Percentiles rank a stretch among this genome's conserved stretches.
Evolutionary conservation across 306 rosid genomes (phyloP).

Genomic region (Canavalia gladiata): DNA sequence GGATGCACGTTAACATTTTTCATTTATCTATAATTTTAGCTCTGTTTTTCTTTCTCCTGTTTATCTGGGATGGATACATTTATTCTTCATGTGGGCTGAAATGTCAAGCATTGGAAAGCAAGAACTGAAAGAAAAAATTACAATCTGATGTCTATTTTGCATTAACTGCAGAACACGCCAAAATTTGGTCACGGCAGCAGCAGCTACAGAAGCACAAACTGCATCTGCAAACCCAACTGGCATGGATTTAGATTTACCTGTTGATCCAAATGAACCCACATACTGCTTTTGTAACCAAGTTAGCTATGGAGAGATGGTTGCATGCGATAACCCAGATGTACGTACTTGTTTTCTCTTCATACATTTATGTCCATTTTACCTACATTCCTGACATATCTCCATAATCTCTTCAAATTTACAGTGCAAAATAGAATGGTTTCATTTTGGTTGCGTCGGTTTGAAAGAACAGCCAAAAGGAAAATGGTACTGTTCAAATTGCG

Average conservation of each 20-base stretch:
- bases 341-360: slow-evolving; percentile 28
- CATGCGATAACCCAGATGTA: slow-evolving; percentile 62
- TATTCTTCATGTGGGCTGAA: slow-evolving; percentile 28
- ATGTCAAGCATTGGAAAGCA: not conserved
- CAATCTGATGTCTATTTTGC: slow-evolving; percentile 35
- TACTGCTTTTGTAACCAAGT: slow-evolving; percentile 69
- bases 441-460: slow-evolving; percentile 65
- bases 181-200: slow-evolving; percentile 44
- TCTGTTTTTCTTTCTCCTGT: not conserved
- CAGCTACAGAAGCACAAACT: slow-evolving; percentile 52
- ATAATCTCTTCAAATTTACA: slow-evolving; percentile 46
- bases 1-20: too few species aligned
- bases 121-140: slow-evolving; percentile 25
- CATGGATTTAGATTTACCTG: slow-evolving; percentile 64
- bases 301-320: slow-evolving; percentile 67
- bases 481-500: slow-evolving; percentile 64
- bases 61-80: not conserved
- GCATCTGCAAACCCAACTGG: slow-evolving; percentile 52
- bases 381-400: slow-evolving; percentile 25
- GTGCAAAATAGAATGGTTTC: slow-evolving; percentile 71
- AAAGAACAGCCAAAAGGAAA: slow-evolving; percentile 67
- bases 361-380: slow-evolving; percentile 11
- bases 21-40: not conserved
- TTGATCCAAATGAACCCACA: slow-evolving; percentile 67
- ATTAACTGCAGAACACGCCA: slow-evolving; percentile 54